Conservation (phyloP, 2,329 filamentous ascomycete genomes). For the Aureobasidium sp. region DNA sequence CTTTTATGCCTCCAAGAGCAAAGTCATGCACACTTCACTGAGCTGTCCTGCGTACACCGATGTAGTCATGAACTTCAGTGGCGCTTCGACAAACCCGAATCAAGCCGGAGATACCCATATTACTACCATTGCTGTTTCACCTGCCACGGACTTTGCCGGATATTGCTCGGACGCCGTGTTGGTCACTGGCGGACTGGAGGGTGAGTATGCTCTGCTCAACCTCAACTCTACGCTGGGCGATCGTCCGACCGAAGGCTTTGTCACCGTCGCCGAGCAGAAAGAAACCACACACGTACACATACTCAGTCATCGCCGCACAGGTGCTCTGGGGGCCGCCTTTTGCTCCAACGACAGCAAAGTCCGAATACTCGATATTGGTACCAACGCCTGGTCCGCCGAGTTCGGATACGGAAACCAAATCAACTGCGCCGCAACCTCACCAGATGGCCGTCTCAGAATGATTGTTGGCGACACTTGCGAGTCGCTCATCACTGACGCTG, state of each 20-base stretch:
- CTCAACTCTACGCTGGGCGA: conserved; percentile 30
- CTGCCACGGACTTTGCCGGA: conserved; percentile 11
- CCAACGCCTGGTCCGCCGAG: conserved; percentile 50
- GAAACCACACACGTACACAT: conserved; percentile 54
- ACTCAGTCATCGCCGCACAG: conserved; percentile 38
- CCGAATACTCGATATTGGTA: conserved; percentile 46
- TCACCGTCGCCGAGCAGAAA: conserved; percentile 42
- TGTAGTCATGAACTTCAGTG: conserved; percentile 41
- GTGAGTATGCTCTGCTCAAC: conserved; percentile 47
- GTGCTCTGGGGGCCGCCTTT: conserved; percentile 44
- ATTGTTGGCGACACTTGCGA: conserved; percentile 63
- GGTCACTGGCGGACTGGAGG: conserved; percentile 49
- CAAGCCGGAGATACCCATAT: conserved; percentile 36
- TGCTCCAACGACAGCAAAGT: conserved; percentile 50
- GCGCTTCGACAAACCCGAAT: conserved; percentile 31
- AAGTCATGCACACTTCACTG: conserved; percentile 42
- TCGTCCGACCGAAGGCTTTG: conserved; percentile 35
- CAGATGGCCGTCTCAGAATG: conserved; percentile 61
- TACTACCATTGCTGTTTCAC: conserved; percentile 43
- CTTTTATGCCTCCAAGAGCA: conserved; percentile 43
- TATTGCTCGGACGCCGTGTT: conserved; percentile 36
- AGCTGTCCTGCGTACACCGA: conserved; percentile 35
- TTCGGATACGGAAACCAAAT: conserved; percentile 53
- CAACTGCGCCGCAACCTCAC: conserved; percentile 66
- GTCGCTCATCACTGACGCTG: conserved; percentile 60